Base-by-base conservation (phyloP, 73 alveolate genomes). In the Paramecium bursaria region DNA sequence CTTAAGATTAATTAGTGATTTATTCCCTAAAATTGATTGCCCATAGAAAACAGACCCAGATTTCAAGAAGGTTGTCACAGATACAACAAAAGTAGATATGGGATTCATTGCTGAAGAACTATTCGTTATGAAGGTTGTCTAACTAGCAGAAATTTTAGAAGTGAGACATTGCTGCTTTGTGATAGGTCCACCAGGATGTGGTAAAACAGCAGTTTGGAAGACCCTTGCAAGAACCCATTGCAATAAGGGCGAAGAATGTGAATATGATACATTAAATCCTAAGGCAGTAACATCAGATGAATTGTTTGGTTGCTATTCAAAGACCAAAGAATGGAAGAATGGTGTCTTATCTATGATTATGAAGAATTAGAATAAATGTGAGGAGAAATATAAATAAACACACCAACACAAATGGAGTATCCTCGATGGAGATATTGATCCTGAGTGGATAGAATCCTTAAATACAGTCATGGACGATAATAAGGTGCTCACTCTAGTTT, bases 381-480 rank as follows among this genome's bases (percentile, higher is more conserved):
- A 88, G 52, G 90, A 75, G 35, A 91, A 74, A 22, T 98, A 93
- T 93, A 97, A 95, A 60, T 91, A 94, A 22, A 85, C 97, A 23
- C 98, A 95, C 86, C 86, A 80, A 90, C 93, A 96, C 94, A 98
- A 98, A 88, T 98, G 99, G 99, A 91, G 96, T 82, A 96, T 98
- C 39, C 91, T 98, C 53, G 99, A 98, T 93, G 99, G 99, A 52
- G 99, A 97, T 89, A 96, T 98, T 53, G 99, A 98, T 91, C 99
- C 99, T 23, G 98, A 96, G 75, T 98, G 99, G 99, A 97, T 98
- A 89, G 99, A 98, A 86, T 94, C 99, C 39, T 92, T 96, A 73
- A 98, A 98, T 94, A 97, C 99, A 48, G 99, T 98, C 90, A 97
- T 98, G 99, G 99, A 98, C 86, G 99, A 98, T 91, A 98, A 98